These are phyloP conservation scores for Suillus subaureus DNA, from an alignment of 768 basidiomycete species.

Conservation along the genomic window DNA sequence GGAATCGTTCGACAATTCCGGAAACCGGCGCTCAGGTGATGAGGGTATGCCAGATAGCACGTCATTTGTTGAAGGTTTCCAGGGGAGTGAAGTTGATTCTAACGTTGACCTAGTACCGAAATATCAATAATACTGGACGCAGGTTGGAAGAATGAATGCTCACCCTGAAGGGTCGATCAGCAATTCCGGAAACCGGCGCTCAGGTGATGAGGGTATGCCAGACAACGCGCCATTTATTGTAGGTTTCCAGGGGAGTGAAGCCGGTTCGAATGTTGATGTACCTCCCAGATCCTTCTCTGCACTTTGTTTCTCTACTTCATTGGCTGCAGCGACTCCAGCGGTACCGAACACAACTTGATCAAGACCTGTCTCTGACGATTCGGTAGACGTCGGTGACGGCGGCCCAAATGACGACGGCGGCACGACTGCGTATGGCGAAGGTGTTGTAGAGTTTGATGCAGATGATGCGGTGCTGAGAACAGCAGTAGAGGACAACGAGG, in stretches of 20 bases:
- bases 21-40: slow-evolving; percentile 12
- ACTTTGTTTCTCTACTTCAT: background rate
- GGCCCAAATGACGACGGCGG: slow-evolving; percentile 73
- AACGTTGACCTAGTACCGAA: slow-evolving; percentile 12
- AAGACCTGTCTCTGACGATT: slow-evolving; percentile 58
- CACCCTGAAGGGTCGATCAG: slow-evolving; percentile 19
- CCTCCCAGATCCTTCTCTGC: slow-evolving; percentile 25
- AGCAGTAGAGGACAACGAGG: slow-evolving; percentile 25
- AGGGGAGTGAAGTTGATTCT: slow-evolving; percentile 18
- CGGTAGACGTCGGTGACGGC: slow-evolving; percentile 72
- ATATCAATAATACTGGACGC: slow-evolving; percentile 1
- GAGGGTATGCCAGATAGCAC: slow-evolving; percentile 18
- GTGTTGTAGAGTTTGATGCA: slow-evolving; percentile 34
- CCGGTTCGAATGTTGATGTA: slow-evolving; percentile 27
- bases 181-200: slow-evolving; percentile 18
- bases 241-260: slow-evolving; percentile 17
- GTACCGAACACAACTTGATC: slow-evolving; percentile 34
- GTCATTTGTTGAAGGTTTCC: slow-evolving; percentile 18
- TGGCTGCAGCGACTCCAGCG: background rate
- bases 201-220: slow-evolving; percentile 16
- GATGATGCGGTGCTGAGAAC: slow-evolving; percentile 21
- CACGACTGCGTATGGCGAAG: slow-evolving; percentile 67
- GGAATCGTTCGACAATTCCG: slow-evolving; percentile 18
- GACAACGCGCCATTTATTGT: slow-evolving; percentile 21
- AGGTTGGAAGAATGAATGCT: slow-evolving; percentile 11